Evolutionary conservation across 2,329 filamentous ascomycete species (phyloP).

Genomic region (Cercospora beticola): DNA sequence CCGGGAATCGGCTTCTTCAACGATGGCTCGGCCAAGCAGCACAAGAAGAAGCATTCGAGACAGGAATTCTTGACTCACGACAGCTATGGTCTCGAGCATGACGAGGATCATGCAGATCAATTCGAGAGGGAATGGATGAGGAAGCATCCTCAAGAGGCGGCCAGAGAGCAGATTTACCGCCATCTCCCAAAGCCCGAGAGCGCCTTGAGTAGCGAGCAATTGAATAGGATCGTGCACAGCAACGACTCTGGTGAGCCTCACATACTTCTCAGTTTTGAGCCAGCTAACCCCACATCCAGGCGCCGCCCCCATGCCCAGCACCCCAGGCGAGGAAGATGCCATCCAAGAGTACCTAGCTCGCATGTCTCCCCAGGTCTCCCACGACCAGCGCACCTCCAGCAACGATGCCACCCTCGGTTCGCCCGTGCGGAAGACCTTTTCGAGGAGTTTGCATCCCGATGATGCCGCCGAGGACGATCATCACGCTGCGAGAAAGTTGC

Average conservation of each 20-base stretch:
- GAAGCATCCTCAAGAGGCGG: conserved; percentile 80
- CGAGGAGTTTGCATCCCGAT: conserved; percentile 36
- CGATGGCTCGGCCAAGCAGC: conserved; percentile 57
- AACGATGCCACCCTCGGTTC: conserved; percentile 42
- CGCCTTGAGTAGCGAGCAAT: conserved; percentile 82
- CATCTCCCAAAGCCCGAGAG: conserved; percentile 69
- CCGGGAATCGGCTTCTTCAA: conserved; percentile 55
- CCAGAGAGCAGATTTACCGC: conserved; percentile 71
- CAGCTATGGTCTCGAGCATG: conserved; percentile 90
- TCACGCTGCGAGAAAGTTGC: conserved; percentile 34
- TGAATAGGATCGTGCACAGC: conserved; percentile 84
- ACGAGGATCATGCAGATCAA: conserved; percentile 70
- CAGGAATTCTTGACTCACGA: conserved; percentile 75
- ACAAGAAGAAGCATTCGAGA: conserved; percentile 69
- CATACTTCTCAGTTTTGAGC: background rate
- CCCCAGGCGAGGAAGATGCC: conserved; percentile 86
- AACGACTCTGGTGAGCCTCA: conserved; percentile 56
- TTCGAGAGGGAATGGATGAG: conserved; percentile 91
- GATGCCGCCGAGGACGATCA: conserved; percentile 47
- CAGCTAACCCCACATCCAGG: conserved; percentile 22
- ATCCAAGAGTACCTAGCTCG: conserved; percentile 80
- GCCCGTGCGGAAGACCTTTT: conserved; percentile 49
- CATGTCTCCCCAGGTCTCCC: conserved; percentile 62
- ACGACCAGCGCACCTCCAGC: conserved; percentile 34
- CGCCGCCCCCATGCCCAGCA: conserved; percentile 55